Base-by-base conservation (phyloP, 768 basidiomycete species). In the Russula foetens region DNA sequence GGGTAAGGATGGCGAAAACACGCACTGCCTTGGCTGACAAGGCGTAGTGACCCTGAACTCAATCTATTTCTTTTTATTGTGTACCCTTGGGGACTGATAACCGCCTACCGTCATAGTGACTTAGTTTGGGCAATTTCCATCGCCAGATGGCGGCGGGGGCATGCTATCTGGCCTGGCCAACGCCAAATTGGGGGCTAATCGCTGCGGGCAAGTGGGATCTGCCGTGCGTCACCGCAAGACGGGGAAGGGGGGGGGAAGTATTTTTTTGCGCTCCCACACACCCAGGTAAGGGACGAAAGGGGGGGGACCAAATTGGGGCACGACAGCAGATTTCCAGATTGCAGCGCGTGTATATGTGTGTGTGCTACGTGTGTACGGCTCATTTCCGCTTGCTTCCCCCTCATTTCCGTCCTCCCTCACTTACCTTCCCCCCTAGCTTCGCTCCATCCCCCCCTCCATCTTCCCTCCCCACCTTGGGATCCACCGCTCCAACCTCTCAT, bases 371-470 rank as follows among this genome's bases (percentile, higher is more conserved):
- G 56, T 38, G 58, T 38, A 52, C n/a, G 38, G 31, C 58, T 59
- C 58, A 59, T 59, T 53, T 59, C 58, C 58, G 58, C 17, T 24
- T 59, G 15, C 43, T 46, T 45, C 44, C 21, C n/a, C 31, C 43
- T 53, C 41, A 59, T 59, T 59, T 59, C 58, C 58, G 58, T n/a
- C 15, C 2, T 24, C 29, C 29, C 56, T 46, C 9, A 12, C 43
- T n/a, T 17, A 15, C 17, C 21, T 24, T 7, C 19, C 21, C 48
- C 41, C 29, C 23, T 23, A 43, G 9, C 31, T 23, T 41, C 29
- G 24, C 31, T 50, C 48, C 48, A 24, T n/a, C 14, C 8, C 49
- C n/a, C 47, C 58, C 24, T 46, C 43, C 44, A 23, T 44, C 43
- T 15, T 17, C 46, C 49, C 43, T 23, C 45, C 29, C 50, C 50